Evolutionary conservation across 495 filamentous ascomycete species (phyloP).

Genomic region (Saxispiralis lemnorum): DNA sequence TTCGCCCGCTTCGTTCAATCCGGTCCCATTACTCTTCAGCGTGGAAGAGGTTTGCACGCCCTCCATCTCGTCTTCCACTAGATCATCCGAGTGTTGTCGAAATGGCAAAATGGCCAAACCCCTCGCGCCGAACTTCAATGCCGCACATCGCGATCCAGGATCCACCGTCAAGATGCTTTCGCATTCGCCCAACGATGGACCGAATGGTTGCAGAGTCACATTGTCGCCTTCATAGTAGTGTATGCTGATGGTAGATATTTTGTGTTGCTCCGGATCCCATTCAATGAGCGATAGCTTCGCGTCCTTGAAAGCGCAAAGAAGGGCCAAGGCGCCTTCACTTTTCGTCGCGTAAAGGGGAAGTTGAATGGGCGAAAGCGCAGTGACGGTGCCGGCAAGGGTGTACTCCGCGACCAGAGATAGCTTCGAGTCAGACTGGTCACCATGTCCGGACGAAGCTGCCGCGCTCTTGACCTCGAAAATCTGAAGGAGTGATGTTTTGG

Average conservation of each 20-base stretch:
- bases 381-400: constrained; percentile 63
- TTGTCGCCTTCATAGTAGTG: constrained; percentile 97
- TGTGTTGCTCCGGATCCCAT: constrained; percentile 70
- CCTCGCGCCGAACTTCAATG: constrained; percentile 72
- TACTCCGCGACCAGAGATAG: constrained; percentile 78
- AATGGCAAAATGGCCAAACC: constrained; percentile 92
- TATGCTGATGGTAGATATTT: constrained; percentile 73
- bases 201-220: constrained; percentile 56
- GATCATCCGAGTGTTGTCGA: constrained; percentile 64
- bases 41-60: constrained; percentile 31
- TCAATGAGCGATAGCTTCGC: constrained; percentile 84
- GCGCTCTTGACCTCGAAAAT: constrained; percentile 42
- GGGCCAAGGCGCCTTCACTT: constrained; percentile 58
- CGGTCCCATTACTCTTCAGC: constrained; percentile 5
- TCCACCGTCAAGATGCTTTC: constrained; percentile 72
- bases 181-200: constrained; percentile 46
- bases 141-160: constrained; percentile 79
- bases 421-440: constrained; percentile 31
- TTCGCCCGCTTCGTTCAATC: constrained; percentile 23
- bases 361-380: constrained; percentile 60
- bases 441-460: constrained; percentile 19
- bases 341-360: constrained; percentile 36
- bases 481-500: constrained; percentile 78
- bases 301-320: constrained; percentile 70
- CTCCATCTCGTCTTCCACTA: constrained; percentile 48